Percentiles rank a stretch among this genome's conserved stretches.
Evolutionary conservation across 2,329 filamentous ascomycete species (phyloP).

Genomic region (Aspergillus fructus): DNA sequence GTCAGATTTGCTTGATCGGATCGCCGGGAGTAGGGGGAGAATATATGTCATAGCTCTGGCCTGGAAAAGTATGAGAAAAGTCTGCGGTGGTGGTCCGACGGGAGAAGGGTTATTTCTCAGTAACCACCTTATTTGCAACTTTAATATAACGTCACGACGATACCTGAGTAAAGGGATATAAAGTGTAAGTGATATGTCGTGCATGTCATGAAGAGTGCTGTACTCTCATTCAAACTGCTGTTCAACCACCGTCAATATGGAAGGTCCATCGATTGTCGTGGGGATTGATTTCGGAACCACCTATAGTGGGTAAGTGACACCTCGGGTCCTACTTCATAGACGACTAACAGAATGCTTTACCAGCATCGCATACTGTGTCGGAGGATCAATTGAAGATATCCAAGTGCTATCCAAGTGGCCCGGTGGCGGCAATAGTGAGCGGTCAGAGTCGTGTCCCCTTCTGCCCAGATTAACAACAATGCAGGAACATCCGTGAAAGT

Average conservation of each 20-base stretch:
- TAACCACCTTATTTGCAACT: too few relatives aligned
- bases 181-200: too few relatives aligned
- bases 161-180: too few relatives aligned
- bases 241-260: neutral
- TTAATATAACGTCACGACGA: too few relatives aligned
- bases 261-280: slow-evolving; percentile 21
- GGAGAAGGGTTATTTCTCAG: too few relatives aligned
- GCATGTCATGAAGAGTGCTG: neutral
- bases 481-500: slow-evolving; percentile 22
- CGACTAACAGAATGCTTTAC: neutral
- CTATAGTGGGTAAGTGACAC: slow-evolving; percentile 25
- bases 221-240: neutral
- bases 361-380: slow-evolving; percentile 23
- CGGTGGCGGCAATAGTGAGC: slow-evolving; percentile 23
- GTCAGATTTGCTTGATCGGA: too few relatives aligned
- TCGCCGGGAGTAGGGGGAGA: too few relatives aligned
- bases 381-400: slow-evolving; percentile 15
- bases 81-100: too few relatives aligned
- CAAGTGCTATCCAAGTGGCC: slow-evolving; percentile 28
- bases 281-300: slow-evolving; percentile 34
- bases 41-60: too few relatives aligned
- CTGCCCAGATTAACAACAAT: too few relatives aligned
- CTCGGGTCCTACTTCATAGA: neutral
- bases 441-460: too few relatives aligned
- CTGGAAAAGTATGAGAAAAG: too few relatives aligned